Conservation (phyloP, 768 basidiomycete genomes). For the Sporobolomyces roseus region DNA sequence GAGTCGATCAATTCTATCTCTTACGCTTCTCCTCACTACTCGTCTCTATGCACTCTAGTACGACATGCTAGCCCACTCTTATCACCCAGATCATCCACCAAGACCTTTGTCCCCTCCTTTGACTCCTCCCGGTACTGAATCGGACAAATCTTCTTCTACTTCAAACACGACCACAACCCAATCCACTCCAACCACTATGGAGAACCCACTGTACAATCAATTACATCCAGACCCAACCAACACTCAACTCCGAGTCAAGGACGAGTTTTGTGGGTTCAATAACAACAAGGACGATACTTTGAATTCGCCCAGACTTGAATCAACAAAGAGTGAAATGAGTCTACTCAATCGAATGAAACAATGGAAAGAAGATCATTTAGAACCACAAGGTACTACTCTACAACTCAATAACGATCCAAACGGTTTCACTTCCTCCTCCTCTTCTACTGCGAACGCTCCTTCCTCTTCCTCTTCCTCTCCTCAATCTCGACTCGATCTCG, state of each 20-base stretch:
- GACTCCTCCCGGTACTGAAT: slow-evolving; percentile 1
- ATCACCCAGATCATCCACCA: neutral
- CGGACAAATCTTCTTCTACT: neutral
- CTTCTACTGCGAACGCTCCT: neutral
- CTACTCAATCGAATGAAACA: too few species aligned
- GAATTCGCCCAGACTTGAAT: neutral
- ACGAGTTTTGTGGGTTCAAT: too few species aligned
- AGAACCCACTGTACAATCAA: slow-evolving; percentile 30
- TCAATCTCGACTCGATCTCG: neutral
- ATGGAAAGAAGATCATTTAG: too few species aligned
- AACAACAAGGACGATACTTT: too few species aligned
- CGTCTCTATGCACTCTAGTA: too few species aligned
- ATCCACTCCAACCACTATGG: neutral
- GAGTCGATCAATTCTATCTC: too few species aligned
- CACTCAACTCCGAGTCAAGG: slow-evolving; percentile 4
- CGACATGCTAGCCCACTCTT: neutral
- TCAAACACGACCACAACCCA: neutral
- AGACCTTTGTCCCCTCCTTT: neutral
- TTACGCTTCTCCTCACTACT: too few species aligned
- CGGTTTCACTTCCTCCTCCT: neutral
- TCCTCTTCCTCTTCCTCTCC: neutral
- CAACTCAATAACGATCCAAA: neutral
- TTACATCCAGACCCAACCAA: neutral
- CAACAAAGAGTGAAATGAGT: neutral
- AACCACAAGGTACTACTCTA: neutral